Conservation (phyloP, 768 basidiomycete genomes). For the Rhodosporidiobolus odoratus region DNA sequence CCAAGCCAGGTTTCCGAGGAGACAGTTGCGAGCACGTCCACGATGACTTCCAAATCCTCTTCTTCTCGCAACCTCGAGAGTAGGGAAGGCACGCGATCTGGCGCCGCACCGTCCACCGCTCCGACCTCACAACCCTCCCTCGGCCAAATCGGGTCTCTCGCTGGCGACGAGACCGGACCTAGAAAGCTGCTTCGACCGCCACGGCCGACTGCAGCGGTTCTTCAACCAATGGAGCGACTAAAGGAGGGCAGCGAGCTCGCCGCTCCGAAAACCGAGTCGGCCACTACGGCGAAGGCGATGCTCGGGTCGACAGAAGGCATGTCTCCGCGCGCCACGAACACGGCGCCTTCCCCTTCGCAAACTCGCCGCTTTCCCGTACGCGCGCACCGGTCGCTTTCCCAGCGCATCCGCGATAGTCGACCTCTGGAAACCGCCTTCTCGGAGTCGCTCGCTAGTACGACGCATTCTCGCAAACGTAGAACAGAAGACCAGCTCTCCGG, state of each 20-base stretch:
- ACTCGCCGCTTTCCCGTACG: no score
- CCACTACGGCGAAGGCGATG: neutral
- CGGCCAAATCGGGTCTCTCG: no score
- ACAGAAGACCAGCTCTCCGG: neutral
- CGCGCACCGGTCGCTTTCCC: no score
- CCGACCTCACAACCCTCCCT: neutral
- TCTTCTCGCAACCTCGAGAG: neutral
- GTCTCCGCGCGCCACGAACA: no score
- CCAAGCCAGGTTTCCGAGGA: no score
- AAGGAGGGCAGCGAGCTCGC: neutral
- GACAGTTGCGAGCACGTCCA: neutral
- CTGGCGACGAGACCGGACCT: neutral
- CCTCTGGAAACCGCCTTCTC: neutral
- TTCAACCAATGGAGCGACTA: conserved; percentile 20
- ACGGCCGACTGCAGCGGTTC: conserved; percentile 8
- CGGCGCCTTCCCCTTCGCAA: no score
- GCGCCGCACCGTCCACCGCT: neutral
- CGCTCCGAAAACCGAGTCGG: neutral
- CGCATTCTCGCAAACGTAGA: neutral
- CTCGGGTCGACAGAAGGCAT: neutral
- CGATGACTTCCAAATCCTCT: neutral
- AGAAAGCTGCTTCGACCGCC: neutral
- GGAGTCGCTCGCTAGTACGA: neutral
- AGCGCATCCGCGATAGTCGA: no score
- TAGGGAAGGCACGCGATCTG: neutral